Evolutionary conservation across 2,329 filamentous ascomycete species (phyloP), one percentile per base, ranked within the genome.

Genomic region (Nothomitra cinnamomea): DNA sequence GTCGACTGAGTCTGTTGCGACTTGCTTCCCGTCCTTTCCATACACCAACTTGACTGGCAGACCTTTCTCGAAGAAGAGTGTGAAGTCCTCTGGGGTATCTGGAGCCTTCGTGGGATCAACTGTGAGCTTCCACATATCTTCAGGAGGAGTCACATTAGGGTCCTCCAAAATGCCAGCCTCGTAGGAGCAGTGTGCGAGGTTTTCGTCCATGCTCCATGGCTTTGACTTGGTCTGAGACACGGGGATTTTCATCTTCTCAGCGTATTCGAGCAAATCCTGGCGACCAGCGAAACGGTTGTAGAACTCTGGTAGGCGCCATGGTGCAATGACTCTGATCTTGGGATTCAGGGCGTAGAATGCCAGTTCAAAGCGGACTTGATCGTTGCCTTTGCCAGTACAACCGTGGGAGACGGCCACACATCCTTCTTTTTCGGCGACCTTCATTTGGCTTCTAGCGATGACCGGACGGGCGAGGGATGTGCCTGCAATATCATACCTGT

Each of bases 91-190:
- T 38, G 83, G 82, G 63, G 76, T 71, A 64, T 87, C 76, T 56
- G 85, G 84, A 1, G 84, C 85, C 57, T 79, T 77, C 57, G 77
- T 68, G 41, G 84, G 84, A 62, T 84, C 81, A 55, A 76, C 69
- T 55, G 81, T 84, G 61, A 82, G 72, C 62, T 79, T 89, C 86
- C 86, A 90, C 80, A 90, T 85, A 66, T 89, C 83, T 60, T 77
- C 73, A 54, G 85, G 84, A 38, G 85, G 78, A 56, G 81, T 79
- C 61, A 75, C 71, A 64, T 72, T 67, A 56, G 78, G 77, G 60
- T 80, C 67, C 60, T 70, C 68, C 56, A 87, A 74, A 58, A 82
- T 82, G 64, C 85, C 85, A 52, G 82, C 82, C 72, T 94, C 87
- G 67, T 92, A 94, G 57, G 71, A 76, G 73, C 81, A 86, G 69